phyloP scores from a whole-genome alignment of 2,329 filamentous ascomycete species.

The Anthostomella pinea region DNA sequence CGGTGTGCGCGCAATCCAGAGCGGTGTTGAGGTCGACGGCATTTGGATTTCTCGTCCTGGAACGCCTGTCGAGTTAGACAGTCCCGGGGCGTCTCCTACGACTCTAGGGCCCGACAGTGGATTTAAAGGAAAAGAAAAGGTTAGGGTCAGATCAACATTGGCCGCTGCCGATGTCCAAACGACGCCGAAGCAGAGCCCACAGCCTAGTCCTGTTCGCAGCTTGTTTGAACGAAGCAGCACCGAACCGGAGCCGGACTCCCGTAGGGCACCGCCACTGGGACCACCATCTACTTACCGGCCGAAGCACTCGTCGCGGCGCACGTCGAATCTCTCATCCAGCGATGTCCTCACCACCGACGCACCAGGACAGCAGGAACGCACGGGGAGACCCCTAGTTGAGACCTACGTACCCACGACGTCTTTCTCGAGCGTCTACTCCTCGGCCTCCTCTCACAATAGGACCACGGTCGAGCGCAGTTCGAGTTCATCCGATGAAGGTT shows the following conservation, averaged over 20 bases:
- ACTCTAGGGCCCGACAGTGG: constrained; percentile 22
- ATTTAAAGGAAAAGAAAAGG: constrained; percentile 27
- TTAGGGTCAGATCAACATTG: constrained; percentile 14
- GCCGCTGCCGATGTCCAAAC: constrained; percentile 22
- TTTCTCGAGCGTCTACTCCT: constrained; percentile 22
- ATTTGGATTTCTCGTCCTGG: constrained; percentile 68
- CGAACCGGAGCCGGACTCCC: constrained; percentile 7
- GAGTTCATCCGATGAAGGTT: constrained; percentile 27
- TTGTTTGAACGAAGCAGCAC: constrained; percentile 19
- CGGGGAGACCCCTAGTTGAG: constrained; percentile 16
- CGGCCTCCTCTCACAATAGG: constrained; percentile 18
- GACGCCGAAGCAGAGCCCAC: constrained; percentile 26
- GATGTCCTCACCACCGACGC: constrained; percentile 13
- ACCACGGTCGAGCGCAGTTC: constrained; percentile 21
- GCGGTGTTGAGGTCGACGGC: constrained; percentile 78
- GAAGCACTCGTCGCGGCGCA: constrained; percentile 18
- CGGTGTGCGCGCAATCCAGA: constrained; percentile 80
- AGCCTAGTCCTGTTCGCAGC: constrained; percentile 20
- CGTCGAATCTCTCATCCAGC: constrained; percentile 11
- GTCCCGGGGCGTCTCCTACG: constrained; percentile 22
- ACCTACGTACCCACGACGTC: constrained; percentile 29
- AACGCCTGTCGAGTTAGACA: constrained; percentile 33
- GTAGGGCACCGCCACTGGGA: constrained; percentile 10
- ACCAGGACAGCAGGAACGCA: constrained; percentile 11
- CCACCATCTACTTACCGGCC: constrained; percentile 22